Percentiles rank a stretch among this genome's conserved stretches.
Evolutionary conservation across 2,329 filamentous ascomycete species (phyloP).

Genomic region (Chaetomium sp.): DNA sequence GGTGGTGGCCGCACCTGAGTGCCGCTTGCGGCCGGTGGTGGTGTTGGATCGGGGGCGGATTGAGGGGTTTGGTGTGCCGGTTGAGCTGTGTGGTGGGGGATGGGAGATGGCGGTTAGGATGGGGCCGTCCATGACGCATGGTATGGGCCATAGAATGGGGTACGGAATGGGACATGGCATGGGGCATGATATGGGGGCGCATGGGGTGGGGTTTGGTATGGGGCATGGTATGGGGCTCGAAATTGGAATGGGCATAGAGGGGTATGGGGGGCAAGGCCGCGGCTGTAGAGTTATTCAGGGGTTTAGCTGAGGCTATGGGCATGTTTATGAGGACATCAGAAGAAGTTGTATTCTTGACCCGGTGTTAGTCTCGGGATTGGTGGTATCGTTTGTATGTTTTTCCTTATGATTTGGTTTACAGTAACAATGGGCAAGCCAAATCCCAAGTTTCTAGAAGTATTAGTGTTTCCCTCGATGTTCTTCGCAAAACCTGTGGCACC

Average conservation of each 20-base stretch:
- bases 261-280: background rate
- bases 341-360: background rate
- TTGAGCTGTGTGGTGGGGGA: background rate
- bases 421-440: background rate
- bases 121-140: too few species aligned
- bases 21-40: conserved; percentile 36
- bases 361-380: background rate
- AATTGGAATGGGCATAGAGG: too few species aligned
- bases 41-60: conserved; percentile 35
- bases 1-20: conserved; percentile 33
- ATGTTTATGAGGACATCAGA: background rate
- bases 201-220: background rate
- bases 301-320: background rate
- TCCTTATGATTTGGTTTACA: background rate
- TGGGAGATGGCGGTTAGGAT: background rate
- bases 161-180: background rate
- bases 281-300: background rate
- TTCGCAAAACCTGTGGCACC: too few species aligned
- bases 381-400: background rate
- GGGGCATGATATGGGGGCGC: too few species aligned
- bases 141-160: background rate
- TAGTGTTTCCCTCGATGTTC: too few species aligned
- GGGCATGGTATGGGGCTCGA: background rate
- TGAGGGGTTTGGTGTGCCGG: conserved; percentile 27
- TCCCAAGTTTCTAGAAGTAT: too few species aligned